phyloP scores from a whole-genome alignment of 163 green algal genomes.

The Chlorella variabilis region DNA sequence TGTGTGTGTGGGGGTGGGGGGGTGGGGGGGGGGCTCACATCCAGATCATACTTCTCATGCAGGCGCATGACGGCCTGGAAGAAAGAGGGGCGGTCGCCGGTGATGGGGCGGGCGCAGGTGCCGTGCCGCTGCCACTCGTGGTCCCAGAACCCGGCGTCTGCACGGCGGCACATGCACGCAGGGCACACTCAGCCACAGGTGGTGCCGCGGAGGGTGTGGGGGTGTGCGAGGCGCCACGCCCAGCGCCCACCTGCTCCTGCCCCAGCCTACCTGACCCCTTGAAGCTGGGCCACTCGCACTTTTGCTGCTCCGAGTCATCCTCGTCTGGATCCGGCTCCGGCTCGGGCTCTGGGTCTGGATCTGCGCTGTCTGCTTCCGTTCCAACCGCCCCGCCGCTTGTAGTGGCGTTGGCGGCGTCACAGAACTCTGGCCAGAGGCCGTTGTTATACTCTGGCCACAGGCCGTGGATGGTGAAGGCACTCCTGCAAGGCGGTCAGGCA shows the following conservation, averaged over 20 bases:
- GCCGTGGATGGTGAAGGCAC: slow-evolving; percentile 45
- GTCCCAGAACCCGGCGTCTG: slow-evolving; percentile 63
- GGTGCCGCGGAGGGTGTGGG: no score
- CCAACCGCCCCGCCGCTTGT: background rate
- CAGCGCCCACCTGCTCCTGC: no score
- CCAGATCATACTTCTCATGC: slow-evolving; percentile 64
- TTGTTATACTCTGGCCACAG: slow-evolving; percentile 45
- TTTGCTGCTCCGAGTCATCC: no score
- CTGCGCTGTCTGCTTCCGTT: no score
- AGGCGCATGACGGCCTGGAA: slow-evolving; percentile 67
- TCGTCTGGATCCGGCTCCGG: background rate
- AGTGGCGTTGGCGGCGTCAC: background rate
- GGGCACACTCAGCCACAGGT: no score
- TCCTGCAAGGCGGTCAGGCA: background rate
- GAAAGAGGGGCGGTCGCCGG: slow-evolving; percentile 61
- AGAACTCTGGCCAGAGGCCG: slow-evolving; percentile 46
- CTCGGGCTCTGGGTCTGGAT: background rate
- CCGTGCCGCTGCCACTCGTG: slow-evolving; percentile 81
- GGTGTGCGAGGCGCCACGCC: no score
- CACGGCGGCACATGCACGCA: slow-evolving; percentile 3
- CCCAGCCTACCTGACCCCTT: slow-evolving; percentile 21
- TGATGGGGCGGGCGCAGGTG: slow-evolving; percentile 64
- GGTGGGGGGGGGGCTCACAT: slow-evolving; percentile 56
- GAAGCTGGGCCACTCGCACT: slow-evolving; percentile 62
- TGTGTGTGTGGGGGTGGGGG: no score